Evolutionary conservation across 768 basidiomycete species (phyloP).

Genomic region (Trametopsis cervina): DNA sequence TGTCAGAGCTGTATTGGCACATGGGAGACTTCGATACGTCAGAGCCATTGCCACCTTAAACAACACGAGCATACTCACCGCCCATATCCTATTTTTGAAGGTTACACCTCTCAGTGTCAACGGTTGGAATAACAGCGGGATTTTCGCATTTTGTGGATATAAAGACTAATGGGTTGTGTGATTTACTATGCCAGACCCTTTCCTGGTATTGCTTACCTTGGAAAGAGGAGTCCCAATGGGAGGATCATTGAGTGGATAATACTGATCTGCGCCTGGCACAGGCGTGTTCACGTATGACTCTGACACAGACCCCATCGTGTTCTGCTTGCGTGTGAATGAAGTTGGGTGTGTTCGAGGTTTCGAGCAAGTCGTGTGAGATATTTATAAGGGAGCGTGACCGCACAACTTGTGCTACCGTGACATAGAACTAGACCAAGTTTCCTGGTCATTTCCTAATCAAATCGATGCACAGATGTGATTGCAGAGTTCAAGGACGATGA

Average conservation of each 20-base stretch:
- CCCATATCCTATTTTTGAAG: slow-evolving; percentile 75
- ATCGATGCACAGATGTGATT: no score
- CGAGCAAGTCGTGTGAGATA: no score
- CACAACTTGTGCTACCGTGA: no score
- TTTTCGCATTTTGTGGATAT: slow-evolving; percentile 40
- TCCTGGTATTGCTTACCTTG: slow-evolving; percentile 26
- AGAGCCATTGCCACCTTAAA: background rate
- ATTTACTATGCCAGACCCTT: no score
- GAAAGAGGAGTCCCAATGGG: slow-evolving; percentile 38
- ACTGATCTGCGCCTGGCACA: slow-evolving; percentile 46
- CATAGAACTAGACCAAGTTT: no score
- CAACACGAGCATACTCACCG: slow-evolving; percentile 31
- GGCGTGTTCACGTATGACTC: slow-evolving; percentile 31
- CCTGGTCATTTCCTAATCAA: no score
- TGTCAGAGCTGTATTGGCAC: slow-evolving; percentile 75
- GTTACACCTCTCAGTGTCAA: slow-evolving; percentile 50
- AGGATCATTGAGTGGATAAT: slow-evolving; percentile 55
- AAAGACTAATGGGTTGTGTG: slow-evolving; percentile 17
- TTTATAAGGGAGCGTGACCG: no score
- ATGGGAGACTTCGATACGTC: slow-evolving; percentile 49
- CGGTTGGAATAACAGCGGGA: slow-evolving; percentile 60
- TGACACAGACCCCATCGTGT: background rate
- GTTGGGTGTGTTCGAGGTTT: background rate
- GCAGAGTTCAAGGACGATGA: no score
- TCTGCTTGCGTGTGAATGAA: background rate